Percentiles rank a stretch among this genome's conserved stretches.
Conservation (phyloP, 2,329 filamentous ascomycete genomes). For the Fusarium foetens region DNA sequence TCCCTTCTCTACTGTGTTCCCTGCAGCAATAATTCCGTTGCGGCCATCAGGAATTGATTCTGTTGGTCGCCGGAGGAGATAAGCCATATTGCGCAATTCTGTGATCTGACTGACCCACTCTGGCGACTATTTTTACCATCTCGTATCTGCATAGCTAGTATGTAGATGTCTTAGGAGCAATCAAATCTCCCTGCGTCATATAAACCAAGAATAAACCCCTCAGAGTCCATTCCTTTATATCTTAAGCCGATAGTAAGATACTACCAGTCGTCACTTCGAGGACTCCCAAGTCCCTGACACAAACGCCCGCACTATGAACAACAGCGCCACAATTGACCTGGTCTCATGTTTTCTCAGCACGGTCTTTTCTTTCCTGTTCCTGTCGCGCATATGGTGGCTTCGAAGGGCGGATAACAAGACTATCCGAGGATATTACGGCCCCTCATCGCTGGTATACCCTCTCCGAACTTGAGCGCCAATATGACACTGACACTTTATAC, state of each 20-base stretch:
- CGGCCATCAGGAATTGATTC: neutral
- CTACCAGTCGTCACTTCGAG: neutral
- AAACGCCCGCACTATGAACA: neutral
- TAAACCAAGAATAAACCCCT: rapidly evolving
- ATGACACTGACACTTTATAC: neutral
- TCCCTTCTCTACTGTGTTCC: neutral
- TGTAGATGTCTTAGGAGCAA: too few relatives aligned
- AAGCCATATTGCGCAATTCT: neutral
- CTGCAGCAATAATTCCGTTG: neutral
- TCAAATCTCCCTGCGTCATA: neutral
- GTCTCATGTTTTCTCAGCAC: neutral
- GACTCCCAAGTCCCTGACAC: neutral
- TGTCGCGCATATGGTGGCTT: neutral
- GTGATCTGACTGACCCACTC: neutral
- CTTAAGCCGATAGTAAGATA: rapidly evolving
- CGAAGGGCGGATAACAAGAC: rapidly evolving
- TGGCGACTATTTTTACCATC: neutral
- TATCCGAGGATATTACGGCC: too few relatives aligned
- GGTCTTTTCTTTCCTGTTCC: rapidly evolving
- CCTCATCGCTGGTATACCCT: neutral
- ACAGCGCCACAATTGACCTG: rapidly evolving
- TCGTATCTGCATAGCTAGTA: neutral
- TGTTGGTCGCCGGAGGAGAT: neutral
- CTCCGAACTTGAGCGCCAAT: neutral
- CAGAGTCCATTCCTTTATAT: rapidly evolving